These are phyloP conservation scores for Calvatia gigantea DNA, from an alignment of 768 basidiomycete genomes.

Conservation along the genomic window DNA sequence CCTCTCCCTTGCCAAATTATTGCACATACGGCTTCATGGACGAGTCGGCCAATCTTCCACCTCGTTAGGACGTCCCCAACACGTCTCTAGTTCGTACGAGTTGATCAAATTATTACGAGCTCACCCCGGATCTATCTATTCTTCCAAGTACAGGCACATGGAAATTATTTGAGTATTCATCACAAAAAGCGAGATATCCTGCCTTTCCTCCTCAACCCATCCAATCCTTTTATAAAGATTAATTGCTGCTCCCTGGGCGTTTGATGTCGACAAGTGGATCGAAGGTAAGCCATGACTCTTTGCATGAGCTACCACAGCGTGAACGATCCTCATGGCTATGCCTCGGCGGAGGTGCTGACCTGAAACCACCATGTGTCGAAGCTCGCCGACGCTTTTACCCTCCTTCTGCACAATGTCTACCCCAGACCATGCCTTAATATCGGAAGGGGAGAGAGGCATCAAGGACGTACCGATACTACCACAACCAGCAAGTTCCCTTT, in stretches of 20 bases:
- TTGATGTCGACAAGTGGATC: slow-evolving; percentile 17
- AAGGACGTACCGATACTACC: background rate
- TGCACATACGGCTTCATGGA: no score
- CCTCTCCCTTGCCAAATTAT: no score
- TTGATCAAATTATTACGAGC: no score
- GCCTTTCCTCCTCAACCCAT: slow-evolving; percentile 13
- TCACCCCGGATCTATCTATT: no score
- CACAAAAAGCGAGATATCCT: background rate
- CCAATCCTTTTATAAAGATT: slow-evolving; percentile 20
- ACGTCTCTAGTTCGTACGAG: no score
- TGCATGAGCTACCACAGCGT: slow-evolving; percentile 14
- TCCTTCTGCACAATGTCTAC: background rate
- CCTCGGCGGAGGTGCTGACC: slow-evolving; percentile 16
- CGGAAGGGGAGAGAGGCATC: background rate
- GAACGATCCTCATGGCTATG: slow-evolving; percentile 16
- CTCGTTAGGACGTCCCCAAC: no score
- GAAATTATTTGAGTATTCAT: background rate
- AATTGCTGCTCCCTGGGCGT: slow-evolving; percentile 15
- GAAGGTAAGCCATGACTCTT: slow-evolving; percentile 6
- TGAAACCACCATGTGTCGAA: slow-evolving; percentile 22
- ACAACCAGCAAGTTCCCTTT: background rate
- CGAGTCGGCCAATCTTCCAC: no score
- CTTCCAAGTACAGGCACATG: background rate
- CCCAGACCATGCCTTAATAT: background rate
- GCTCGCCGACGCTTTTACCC: slow-evolving; percentile 6